phyloP scores from a whole-genome alignment of 2,329 filamentous ascomycete species.

The Clonostachys rosea region DNA sequence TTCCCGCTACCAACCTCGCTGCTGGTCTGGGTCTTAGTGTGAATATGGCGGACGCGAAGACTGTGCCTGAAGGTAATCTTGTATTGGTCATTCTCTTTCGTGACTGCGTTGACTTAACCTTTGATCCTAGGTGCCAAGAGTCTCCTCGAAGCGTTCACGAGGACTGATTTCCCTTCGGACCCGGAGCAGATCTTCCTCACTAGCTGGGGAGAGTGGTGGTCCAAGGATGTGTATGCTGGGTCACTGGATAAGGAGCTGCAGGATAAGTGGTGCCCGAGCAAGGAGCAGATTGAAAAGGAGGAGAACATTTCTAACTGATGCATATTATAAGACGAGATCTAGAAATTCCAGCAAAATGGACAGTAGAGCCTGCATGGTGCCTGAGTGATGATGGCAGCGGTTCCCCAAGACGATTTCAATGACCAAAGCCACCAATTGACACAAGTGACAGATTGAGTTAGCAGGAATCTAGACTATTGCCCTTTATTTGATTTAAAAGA shows the following conservation, averaged over 20 bases:
- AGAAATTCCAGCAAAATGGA: neutral
- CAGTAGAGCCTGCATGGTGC: too few relatives aligned
- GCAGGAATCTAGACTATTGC: too few relatives aligned
- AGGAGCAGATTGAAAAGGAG: slow-evolving; percentile 41
- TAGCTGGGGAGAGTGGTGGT: slow-evolving; percentile 54
- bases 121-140: slow-evolving; percentile 32
- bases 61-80: slow-evolving; percentile 33
- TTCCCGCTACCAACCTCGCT: slow-evolving; percentile 39
- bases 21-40: slow-evolving; percentile 18
- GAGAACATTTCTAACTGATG: slow-evolving; percentile 13
- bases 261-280: slow-evolving; percentile 44
- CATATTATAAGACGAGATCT: neutral
- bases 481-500: slow-evolving; percentile 16
- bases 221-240: slow-evolving; percentile 31
- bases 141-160: slow-evolving; percentile 35
- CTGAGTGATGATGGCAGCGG: too few relatives aligned
- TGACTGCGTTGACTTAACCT: neutral
- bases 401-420: neutral
- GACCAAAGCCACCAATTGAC: neutral
- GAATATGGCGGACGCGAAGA: slow-evolving; percentile 41
- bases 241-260: slow-evolving; percentile 40
- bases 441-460: neutral
- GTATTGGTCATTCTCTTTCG: neutral
- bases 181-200: slow-evolving; percentile 48
- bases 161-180: slow-evolving; percentile 42